Evolutionary conservation across 495 filamentous ascomycete genomes (phyloP).

Genomic region (Trypethelium eluteriae): DNA sequence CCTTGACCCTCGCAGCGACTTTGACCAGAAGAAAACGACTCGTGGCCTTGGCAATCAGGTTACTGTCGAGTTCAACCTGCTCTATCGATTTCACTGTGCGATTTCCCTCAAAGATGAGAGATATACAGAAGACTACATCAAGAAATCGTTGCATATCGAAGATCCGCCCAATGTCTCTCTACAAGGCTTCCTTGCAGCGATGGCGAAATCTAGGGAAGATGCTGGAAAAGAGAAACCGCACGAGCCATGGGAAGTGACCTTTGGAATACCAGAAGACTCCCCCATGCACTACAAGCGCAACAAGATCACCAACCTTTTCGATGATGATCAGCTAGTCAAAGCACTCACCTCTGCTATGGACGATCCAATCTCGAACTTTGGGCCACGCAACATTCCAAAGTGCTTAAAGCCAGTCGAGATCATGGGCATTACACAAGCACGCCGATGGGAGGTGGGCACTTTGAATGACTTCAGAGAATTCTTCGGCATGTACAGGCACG

Average conservation of each 20-base stretch:
- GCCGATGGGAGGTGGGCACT: slow-evolving; percentile 53
- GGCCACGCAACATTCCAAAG: slow-evolving; percentile 53
- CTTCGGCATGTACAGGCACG: slow-evolving; percentile 49
- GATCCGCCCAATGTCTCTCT: slow-evolving; percentile 2
- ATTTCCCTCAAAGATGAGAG: slow-evolving; percentile 64
- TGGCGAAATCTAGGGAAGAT: slow-evolving; percentile 1
- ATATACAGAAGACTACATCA: slow-evolving; percentile 54
- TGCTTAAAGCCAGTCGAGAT: slow-evolving; percentile 52
- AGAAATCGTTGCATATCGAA: slow-evolving; percentile 7
- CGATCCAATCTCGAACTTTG: slow-evolving; percentile 24
- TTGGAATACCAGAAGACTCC: slow-evolving; percentile 10
- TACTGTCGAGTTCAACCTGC: slow-evolving; percentile 68
- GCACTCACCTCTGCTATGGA: slow-evolving; percentile 31
- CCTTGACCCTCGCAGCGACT: slow-evolving; percentile 54
- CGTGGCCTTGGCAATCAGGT: slow-evolving; percentile 64
- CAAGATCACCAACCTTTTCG: slow-evolving; percentile 11
- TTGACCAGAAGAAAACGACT: slow-evolving; percentile 13
- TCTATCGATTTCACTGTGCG: slow-evolving; percentile 76
- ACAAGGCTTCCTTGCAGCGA: slow-evolving; percentile 9
- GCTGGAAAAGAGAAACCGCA: slow-evolving; percentile 3
- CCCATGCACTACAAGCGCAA: slow-evolving; percentile 7
- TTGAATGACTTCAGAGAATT: slow-evolving; percentile 59
- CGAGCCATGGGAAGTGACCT: slow-evolving; percentile 10
- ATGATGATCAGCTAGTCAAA: slow-evolving; percentile 2
- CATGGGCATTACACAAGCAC: slow-evolving; percentile 53